Percentiles rank a stretch among this genome's conserved stretches.
Conservation (phyloP, 192 early-diverging fungal species). For the Coemansia sp. region DNA sequence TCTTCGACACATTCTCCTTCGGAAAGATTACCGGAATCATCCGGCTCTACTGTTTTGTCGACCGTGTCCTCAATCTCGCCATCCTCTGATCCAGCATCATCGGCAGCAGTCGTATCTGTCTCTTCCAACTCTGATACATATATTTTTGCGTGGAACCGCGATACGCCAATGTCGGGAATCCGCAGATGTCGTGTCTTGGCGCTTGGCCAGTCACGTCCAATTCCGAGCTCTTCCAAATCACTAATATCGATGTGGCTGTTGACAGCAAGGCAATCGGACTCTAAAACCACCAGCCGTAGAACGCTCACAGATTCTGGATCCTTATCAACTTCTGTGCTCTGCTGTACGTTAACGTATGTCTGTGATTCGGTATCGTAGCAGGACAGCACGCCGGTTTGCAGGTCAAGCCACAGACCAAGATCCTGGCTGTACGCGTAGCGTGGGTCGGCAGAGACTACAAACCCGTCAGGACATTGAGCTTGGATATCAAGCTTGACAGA, state of each 20-base stretch:
- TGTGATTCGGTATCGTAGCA: slow-evolving; percentile 53
- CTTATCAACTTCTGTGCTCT: too few relatives aligned
- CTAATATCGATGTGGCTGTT: slow-evolving; percentile 57
- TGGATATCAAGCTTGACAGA: too few relatives aligned
- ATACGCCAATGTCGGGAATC: slow-evolving; percentile 62
- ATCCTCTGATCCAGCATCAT: slow-evolving; percentile 27
- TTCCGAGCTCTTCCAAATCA: slow-evolving; percentile 49
- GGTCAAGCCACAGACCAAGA: slow-evolving; percentile 57
- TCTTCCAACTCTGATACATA: slow-evolving; percentile 16
- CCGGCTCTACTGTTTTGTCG: neutral
- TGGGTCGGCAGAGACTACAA: slow-evolving; percentile 38
- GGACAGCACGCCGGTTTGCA: slow-evolving; percentile 48
- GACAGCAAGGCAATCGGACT: slow-evolving; percentile 46
- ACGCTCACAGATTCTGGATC: slow-evolving; percentile 23
- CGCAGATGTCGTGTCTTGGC: slow-evolving; percentile 51
- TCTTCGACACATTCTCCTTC: slow-evolving; percentile 22
- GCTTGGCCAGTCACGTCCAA: slow-evolving; percentile 60
- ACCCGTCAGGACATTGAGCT: slow-evolving; percentile 24
- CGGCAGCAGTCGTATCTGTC: neutral
- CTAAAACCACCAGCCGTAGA: slow-evolving; percentile 58
- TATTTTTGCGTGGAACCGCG: slow-evolving; percentile 63
- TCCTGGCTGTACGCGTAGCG: slow-evolving; percentile 51
- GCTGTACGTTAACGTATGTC: too few relatives aligned
- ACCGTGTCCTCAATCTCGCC: slow-evolving; percentile 28
- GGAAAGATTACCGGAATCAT: slow-evolving; percentile 6